Base-by-base conservation (phyloP, 805 yeast genomes). In the Yarrowia sp. region DNA sequence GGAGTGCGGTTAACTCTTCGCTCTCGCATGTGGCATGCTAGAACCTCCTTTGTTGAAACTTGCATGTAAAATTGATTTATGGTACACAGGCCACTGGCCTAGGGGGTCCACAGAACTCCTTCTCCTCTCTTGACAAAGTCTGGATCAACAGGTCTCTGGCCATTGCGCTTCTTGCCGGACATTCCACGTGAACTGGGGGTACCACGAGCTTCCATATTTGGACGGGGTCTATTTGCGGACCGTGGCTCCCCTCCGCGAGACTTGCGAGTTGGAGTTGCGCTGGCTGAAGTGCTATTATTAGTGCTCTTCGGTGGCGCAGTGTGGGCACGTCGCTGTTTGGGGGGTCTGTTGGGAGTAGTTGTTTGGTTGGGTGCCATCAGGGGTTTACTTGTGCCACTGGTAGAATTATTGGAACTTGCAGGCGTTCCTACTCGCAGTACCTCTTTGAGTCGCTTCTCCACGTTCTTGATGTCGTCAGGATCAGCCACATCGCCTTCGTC, bases 401-500 rank as follows among this genome's bases (percentile, higher is more conserved):
- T 41, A 6, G 33, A 10, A 8, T n/a, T 30, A 26, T 46, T 30
- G 8, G 36, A 17, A 30, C n/a, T 10, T 4, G 4, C 28, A 3
- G 17, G 6, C 3, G n/a, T 38, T 5, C 41, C 41, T 10, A 51
- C 30, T 11, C 32, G 22, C 8, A 54, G n/a, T 3, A 54, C 61
- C 26, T 36, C 61, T 14, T 38, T 54, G 14, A 54, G 35, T 32
- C 38, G 61, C 12, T 21, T 22, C 19, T 54, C 61, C 33, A 54
- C 61, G 17, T 19, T 36, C 17, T 17, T 26, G n/a, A 54, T 38
- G 14, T 54, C 61, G 33, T 36, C 46, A 8, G 22, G 12, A 16
- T 26, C 52, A 3, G 22, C 79, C 32, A 79, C 82, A 36, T 86
- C 92, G 48, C 89, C 96, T 21, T 92, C 97, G 74, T 93, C 98